Conservation (phyloP, 148 eudicot species). For the Polygonum aviculare region DNA sequence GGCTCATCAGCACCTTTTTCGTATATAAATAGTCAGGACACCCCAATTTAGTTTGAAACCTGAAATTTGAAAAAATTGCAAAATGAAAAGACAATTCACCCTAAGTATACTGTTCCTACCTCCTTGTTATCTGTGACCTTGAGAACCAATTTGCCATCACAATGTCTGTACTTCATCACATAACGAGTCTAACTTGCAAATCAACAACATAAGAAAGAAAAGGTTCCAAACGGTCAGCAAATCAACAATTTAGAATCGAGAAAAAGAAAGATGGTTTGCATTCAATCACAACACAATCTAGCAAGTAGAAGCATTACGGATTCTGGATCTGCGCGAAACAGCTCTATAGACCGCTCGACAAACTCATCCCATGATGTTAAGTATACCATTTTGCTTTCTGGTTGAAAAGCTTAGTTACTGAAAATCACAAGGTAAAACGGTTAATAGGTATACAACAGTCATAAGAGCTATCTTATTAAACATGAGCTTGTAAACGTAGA, state of each 20-base stretch:
- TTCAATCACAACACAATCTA: not conserved
- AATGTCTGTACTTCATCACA: constrained; percentile 75
- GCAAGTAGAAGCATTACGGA: constrained; percentile 24
- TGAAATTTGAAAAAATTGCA: too few relatives aligned
- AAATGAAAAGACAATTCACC: too few relatives aligned
- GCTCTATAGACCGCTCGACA: constrained; percentile 59
- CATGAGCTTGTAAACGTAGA: too few relatives aligned
- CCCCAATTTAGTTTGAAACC: too few relatives aligned
- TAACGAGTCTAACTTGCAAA: constrained; percentile 53
- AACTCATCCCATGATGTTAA: constrained; percentile 76
- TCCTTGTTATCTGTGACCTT: constrained; percentile 85
- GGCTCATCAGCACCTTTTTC: too few relatives aligned
- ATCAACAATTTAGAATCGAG: not conserved
- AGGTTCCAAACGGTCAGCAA: not conserved
- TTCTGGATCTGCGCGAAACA: constrained; percentile 65
- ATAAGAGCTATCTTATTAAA: too few relatives aligned
- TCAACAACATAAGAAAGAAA: not conserved
- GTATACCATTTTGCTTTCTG: constrained; percentile 20
- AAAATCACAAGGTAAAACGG: not conserved
- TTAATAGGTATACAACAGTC: too few relatives aligned
- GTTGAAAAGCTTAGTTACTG: not conserved
- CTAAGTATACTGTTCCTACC: constrained; percentile 27
- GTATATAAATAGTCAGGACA: too few relatives aligned
- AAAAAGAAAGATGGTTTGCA: not conserved
- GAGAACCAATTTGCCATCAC: constrained; percentile 88